phyloP scores from a whole-genome alignment of 345 rosid species.

The Sisymbrium irio region DNA sequence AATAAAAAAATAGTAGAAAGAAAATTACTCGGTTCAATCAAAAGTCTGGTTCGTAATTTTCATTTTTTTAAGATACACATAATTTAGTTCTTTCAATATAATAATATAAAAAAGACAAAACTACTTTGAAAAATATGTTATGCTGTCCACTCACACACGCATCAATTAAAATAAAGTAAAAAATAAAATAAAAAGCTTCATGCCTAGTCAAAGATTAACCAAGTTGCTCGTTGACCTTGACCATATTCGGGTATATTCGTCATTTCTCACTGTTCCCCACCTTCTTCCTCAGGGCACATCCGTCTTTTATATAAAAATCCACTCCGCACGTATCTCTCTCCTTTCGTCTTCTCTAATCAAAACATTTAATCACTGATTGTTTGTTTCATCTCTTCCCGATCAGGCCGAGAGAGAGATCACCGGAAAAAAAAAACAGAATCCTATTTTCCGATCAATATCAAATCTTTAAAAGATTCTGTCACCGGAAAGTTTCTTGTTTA shows the following conservation, averaged over 20 bases:
- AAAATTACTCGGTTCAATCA: background rate
- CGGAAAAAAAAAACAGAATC: background rate
- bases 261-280: background rate
- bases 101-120: background rate
- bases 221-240: slow-evolving; percentile 25
- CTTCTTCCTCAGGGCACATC: slow-evolving; percentile 3
- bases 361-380: background rate
- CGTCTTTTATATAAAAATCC: slow-evolving; percentile 20
- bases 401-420: background rate
- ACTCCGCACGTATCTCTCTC: slow-evolving; percentile 18
- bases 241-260: background rate
- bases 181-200: background rate
- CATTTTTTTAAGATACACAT: background rate
- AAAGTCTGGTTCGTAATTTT: background rate
- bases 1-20: too few relatives aligned
- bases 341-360: background rate
- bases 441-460: too few relatives aligned
- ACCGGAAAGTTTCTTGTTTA: too few relatives aligned
- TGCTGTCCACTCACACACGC: slow-evolving; percentile 30
- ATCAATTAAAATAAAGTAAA: background rate
- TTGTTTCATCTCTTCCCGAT: background rate
- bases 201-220: slow-evolving; percentile 26
- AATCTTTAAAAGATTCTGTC: too few relatives aligned
- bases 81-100: background rate
- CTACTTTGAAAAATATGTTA: slow-evolving; percentile 1